A percentile compares a stretch with the other conserved stretches of the same genome.
These are phyloP conservation scores for Powellomyces hirtus DNA, from an alignment of 192 early-diverging fungal species.

Conservation along the genomic window DNA sequence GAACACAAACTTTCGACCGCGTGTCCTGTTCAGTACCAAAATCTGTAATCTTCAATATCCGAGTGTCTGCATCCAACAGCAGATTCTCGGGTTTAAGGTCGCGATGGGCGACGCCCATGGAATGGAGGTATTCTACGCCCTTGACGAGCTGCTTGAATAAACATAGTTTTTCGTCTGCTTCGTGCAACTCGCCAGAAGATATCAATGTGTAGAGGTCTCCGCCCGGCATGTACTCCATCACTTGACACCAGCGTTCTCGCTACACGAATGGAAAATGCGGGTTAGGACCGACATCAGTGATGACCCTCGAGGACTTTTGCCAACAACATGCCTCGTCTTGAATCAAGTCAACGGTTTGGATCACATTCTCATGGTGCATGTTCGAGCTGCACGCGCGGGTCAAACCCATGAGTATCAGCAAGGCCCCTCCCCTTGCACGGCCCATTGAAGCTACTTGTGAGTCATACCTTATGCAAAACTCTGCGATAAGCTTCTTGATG, in stretches of 20 bases:
- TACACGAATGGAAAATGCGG: conserved; percentile 14
- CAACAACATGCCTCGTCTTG: conserved; percentile 67
- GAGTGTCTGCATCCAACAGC: conserved; percentile 40
- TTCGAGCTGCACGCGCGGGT: conserved; percentile 59
- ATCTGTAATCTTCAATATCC: conserved; percentile 56
- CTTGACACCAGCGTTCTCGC: conserved; percentile 46
- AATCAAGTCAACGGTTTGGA: conserved; percentile 91
- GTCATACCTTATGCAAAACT: conserved; percentile 85
- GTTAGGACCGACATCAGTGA: not conserved
- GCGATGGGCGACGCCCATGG: conserved; percentile 52
- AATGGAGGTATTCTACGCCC: conserved; percentile 52
- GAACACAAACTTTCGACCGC: not conserved
- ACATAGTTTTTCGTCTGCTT: conserved; percentile 47
- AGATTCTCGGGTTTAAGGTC: conserved; percentile 59
- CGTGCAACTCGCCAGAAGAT: conserved; percentile 26
- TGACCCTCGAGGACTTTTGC: no score
- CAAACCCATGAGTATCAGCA: not conserved
- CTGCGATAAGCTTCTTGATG: conserved; percentile 91
- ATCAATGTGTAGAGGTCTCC: conserved; percentile 51
- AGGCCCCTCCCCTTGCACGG: not conserved
- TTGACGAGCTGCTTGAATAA: conserved; percentile 53
- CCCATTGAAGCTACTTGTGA: no score
- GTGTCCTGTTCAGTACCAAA: conserved; percentile 36
- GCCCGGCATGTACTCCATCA: conserved; percentile 60
- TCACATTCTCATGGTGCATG: conserved; percentile 86